phyloP scores from a whole-genome alignment of 2,329 filamentous ascomycete species.

The Fusarium concolor region DNA sequence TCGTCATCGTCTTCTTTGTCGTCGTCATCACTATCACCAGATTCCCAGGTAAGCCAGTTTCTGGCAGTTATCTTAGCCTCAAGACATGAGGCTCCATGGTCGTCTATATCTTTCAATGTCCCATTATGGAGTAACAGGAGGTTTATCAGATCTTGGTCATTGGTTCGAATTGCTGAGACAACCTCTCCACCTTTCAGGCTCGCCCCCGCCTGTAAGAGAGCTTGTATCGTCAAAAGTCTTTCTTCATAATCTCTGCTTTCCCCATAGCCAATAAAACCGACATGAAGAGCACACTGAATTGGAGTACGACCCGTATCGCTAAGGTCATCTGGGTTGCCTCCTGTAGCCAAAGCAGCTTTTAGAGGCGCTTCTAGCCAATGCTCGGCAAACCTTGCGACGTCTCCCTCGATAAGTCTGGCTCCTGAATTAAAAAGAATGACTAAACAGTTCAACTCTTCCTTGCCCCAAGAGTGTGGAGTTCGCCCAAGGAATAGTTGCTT shows the following conservation, averaged over 20 bases:
- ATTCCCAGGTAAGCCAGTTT: too few species aligned
- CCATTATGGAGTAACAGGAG: neutral
- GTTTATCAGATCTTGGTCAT: neutral
- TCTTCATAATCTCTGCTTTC: neutral
- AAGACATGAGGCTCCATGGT: neutral
- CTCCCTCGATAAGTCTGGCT: neutral
- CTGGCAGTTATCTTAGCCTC: neutral
- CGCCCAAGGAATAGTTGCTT: neutral
- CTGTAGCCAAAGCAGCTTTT: neutral
- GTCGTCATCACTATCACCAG: neutral
- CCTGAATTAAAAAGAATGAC: neutral
- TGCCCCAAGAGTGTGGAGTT: too few species aligned
- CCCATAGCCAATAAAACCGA: too few species aligned
- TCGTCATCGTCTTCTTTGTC: neutral
- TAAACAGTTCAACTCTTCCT: neutral
- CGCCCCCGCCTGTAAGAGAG: neutral
- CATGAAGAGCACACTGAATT: neutral
- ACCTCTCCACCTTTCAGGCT: neutral
- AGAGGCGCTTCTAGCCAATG: neutral
- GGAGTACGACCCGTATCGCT: neutral
- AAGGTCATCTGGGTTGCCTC: neutral
- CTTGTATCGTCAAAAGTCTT: neutral
- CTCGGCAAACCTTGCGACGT: neutral
- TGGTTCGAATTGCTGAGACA: neutral
- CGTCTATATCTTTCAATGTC: neutral